Percentiles rank a stretch among this genome's conserved stretches.
Conservation (phyloP, 495 filamentous ascomycete genomes). For the Staphylotrichum longicolle region DNA sequence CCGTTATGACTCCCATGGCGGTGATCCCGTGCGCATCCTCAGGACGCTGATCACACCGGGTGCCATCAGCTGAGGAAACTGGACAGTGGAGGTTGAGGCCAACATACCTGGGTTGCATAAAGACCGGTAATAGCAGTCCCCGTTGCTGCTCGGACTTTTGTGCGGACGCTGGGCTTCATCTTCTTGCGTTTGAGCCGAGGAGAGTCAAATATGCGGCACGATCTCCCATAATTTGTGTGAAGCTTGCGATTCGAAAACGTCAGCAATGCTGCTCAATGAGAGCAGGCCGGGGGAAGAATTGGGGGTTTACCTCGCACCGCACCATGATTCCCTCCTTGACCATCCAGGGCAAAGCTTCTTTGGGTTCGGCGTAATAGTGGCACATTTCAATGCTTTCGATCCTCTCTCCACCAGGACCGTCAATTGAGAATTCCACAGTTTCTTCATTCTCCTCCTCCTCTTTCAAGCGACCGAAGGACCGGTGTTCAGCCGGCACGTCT, state of each 20-base stretch:
- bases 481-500: background rate
- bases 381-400: background rate
- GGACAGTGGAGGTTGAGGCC: background rate
- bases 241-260: background rate
- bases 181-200: background rate
- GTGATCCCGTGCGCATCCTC: background rate
- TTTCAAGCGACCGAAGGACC: background rate
- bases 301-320: background rate
- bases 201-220: background rate
- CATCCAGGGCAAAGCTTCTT: background rate
- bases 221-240: background rate
- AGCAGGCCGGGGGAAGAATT: background rate
- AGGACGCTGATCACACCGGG: background rate
- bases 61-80: background rate
- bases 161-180: background rate
- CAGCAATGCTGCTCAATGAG: background rate
- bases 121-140: background rate
- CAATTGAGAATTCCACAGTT: background rate
- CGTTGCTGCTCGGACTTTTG: background rate
- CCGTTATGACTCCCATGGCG: slow-evolving; percentile 5
- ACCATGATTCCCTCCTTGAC: slow-evolving; percentile 3
- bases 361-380: background rate
- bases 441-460: background rate
- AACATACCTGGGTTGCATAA: background rate
- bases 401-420: slow-evolving; percentile 2